These are phyloP conservation scores for Amanita thiersii DNA, from an alignment of 768 basidiomycete genomes.

Conservation along the genomic window DNA sequence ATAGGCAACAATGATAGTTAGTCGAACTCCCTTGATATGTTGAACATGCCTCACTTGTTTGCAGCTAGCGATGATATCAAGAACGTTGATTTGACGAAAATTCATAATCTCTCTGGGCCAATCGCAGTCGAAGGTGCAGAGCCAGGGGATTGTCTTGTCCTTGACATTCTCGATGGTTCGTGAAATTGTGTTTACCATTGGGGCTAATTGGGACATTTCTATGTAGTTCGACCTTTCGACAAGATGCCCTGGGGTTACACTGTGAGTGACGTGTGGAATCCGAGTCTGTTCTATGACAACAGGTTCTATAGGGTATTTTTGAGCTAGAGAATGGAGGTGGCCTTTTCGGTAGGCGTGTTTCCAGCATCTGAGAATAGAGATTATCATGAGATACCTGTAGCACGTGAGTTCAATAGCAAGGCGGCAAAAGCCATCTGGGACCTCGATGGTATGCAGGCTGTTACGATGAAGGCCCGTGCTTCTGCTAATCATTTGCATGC, in stretches of 20 bases:
- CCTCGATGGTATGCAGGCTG: constrained; percentile 41
- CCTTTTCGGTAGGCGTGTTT: constrained; percentile 43
- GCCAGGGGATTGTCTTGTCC: constrained; percentile 72
- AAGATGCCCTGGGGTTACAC: constrained; percentile 83
- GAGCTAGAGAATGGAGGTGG: constrained; percentile 69
- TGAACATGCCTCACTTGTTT: too few species aligned
- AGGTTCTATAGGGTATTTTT: constrained; percentile 51
- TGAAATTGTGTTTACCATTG: neutral
- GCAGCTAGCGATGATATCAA: constrained; percentile 60
- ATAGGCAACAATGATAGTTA: constrained; percentile 69
- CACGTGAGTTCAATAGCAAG: constrained; percentile 58
- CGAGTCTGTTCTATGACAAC: too few species aligned
- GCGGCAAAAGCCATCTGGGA: constrained; percentile 82
- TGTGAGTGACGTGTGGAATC: constrained; percentile 27
- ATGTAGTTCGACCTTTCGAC: constrained; percentile 53
- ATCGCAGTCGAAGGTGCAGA: constrained; percentile 69
- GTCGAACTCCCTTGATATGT: constrained; percentile 14
- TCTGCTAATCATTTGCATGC: neutral
- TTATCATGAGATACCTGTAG: constrained; percentile 19
- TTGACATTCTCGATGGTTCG: constrained; percentile 72
- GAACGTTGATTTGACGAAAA: constrained; percentile 53
- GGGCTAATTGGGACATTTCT: neutral
- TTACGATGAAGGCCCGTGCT: neutral
- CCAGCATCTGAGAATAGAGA: neutral
- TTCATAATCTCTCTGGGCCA: constrained; percentile 74